These are phyloP conservation scores for Pleurotus eryngii DNA, from an alignment of 768 basidiomycete genomes.

Conservation along the genomic window DNA sequence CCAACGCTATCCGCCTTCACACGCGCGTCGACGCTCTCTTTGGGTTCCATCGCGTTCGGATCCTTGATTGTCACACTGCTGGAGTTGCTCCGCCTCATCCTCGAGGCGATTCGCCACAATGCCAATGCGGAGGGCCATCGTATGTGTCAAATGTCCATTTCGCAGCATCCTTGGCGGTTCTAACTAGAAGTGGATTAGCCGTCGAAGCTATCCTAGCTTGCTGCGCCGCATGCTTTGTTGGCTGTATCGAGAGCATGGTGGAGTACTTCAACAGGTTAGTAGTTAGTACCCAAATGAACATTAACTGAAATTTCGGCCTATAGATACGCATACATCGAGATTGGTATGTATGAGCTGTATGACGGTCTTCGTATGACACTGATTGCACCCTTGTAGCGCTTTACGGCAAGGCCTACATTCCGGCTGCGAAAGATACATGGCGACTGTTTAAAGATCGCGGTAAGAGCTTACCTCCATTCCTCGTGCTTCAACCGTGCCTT, in stretches of 20 bases:
- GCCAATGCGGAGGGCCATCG: constrained; percentile 64
- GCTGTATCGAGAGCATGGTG: constrained; percentile 64
- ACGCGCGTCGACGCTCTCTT: constrained; percentile 72
- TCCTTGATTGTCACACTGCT: constrained; percentile 80
- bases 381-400: constrained; percentile 41
- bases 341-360: constrained; percentile 39
- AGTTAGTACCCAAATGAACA: not conserved
- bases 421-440: constrained; percentile 85
- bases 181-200: constrained; percentile 35
- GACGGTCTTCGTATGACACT: not conserved
- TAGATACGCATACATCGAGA: constrained; percentile 82
- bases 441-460: constrained; percentile 71
- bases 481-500: constrained; percentile 16
- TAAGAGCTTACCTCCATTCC: constrained; percentile 10
- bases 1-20: constrained; percentile 69
- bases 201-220: constrained; percentile 73
- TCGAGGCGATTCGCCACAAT: constrained; percentile 55
- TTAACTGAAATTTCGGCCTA: not conserved
- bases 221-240: constrained; percentile 76
- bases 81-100: constrained; percentile 60
- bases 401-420: constrained; percentile 81
- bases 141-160: constrained; percentile 29
- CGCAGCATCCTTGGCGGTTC: not conserved
- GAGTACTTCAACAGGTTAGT: constrained; percentile 75
- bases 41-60: constrained; percentile 85